Evolutionary conservation across 345 rosid species (phyloP).

Genomic region (Pistacia integerrima): DNA sequence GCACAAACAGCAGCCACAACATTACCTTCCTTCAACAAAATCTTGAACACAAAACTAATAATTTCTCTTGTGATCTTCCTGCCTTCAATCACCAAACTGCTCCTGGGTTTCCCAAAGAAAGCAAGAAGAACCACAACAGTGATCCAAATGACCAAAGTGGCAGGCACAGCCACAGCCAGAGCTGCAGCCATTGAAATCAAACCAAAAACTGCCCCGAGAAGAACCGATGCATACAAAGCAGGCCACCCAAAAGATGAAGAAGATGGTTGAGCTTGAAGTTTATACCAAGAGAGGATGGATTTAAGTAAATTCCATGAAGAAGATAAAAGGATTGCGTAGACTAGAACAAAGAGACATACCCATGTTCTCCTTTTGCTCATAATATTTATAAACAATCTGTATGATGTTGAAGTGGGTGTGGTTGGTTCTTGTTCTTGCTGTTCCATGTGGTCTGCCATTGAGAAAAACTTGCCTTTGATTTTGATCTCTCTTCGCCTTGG

Average conservation of each 20-base stretch:
- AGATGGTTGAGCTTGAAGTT: constrained; percentile 34
- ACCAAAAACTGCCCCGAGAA: constrained; percentile 85
- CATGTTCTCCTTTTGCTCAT: constrained; percentile 97
- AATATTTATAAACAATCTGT: constrained; percentile 52
- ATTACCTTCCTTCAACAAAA: constrained; percentile 81
- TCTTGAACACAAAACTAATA: constrained; percentile 59
- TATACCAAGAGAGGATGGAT: constrained; percentile 79
- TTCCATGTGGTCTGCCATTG: constrained; percentile 32
- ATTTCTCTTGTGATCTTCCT: constrained; percentile 81
- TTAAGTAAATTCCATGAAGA: constrained; percentile 75
- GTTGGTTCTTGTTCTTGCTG: constrained; percentile 24
- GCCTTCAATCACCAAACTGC: constrained; percentile 66
- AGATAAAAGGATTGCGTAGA: constrained; percentile 67
- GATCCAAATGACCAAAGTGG: constrained; percentile 84
- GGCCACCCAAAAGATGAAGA: constrained; percentile 64
- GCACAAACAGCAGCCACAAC: constrained; percentile 84
- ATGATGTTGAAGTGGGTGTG: constrained; percentile 32
- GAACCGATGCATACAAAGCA: constrained; percentile 86
- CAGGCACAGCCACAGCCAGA: constrained; percentile 89
- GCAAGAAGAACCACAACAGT: constrained; percentile 73
- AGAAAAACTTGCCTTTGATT: constrained; percentile 13
- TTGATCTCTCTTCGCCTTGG: neutral
- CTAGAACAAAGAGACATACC: constrained; percentile 81
- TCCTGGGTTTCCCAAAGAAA: constrained; percentile 81
- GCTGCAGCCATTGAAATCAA: constrained; percentile 91